Evolutionary conservation across 495 filamentous ascomycete genomes (phyloP).

Genomic region (Aspergillus sclerotioniger): DNA sequence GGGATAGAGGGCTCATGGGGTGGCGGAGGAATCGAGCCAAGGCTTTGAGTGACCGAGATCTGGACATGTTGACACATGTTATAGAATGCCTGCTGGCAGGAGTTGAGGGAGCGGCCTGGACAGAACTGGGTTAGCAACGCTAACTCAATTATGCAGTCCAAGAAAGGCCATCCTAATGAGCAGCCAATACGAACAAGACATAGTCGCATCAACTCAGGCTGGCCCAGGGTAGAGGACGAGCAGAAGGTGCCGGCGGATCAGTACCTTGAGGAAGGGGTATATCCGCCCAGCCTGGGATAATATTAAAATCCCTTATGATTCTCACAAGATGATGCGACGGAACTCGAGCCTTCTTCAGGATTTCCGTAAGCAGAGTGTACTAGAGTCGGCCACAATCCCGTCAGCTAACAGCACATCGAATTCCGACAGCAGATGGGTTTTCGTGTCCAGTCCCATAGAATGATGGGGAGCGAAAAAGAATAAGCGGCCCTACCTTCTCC

Average conservation of each 20-base stretch:
- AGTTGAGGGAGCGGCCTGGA: conserved; percentile 44
- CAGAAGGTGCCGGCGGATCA: conserved; percentile 11
- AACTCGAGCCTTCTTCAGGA: conserved; percentile 57
- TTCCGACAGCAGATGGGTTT: background rate
- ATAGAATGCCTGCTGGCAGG: conserved; percentile 39
- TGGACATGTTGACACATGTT: conserved; percentile 35
- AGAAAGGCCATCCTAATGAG: background rate
- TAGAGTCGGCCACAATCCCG: conserved; percentile 17
- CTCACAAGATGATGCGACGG: conserved; percentile 47
- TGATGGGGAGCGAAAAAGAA: background rate
- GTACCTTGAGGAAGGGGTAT: conserved; percentile 57
- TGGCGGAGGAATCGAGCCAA: conserved; percentile 26
- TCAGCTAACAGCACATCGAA: conserved; percentile 14
- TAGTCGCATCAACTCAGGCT: background rate
- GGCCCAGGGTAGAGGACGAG: background rate
- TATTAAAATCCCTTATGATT: conserved; percentile 48
- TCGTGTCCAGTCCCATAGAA: background rate
- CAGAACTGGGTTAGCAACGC: conserved; percentile 16
- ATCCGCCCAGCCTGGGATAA: conserved; percentile 55
- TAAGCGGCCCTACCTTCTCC: conserved; percentile 52
- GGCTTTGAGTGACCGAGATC: conserved; percentile 23
- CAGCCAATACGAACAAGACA: background rate
- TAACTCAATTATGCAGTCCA: background rate
- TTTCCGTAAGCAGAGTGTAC: conserved; percentile 57
- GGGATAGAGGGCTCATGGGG: conserved; percentile 24